phyloP scores from a whole-genome alignment of 148 eudicot species.

The Vaccinium darrowii region DNA sequence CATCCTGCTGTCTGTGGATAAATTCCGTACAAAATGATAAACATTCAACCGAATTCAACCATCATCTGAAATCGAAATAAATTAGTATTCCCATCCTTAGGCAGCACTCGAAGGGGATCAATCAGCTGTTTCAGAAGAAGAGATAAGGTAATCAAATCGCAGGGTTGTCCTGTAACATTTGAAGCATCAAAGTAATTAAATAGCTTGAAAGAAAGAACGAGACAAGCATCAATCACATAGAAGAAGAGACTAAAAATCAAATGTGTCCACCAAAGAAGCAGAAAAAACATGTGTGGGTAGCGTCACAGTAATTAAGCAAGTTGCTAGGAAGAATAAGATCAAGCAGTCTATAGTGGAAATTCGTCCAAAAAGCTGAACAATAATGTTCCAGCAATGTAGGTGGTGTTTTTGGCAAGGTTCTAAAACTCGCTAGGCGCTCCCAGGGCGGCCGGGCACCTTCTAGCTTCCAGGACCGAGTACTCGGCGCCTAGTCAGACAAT shows the following conservation, averaged over 20 bases:
- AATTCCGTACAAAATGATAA: constrained; percentile 12
- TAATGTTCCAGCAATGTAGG: neutral
- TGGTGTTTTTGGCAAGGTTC: no score
- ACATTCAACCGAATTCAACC: neutral
- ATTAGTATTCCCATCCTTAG: constrained; percentile 50
- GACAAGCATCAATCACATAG: neutral
- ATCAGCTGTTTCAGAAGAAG: constrained; percentile 69
- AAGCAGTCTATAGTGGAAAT: neutral
- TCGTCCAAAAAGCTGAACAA: neutral
- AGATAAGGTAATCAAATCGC: constrained; percentile 68
- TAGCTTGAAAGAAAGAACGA: constrained; percentile 5
- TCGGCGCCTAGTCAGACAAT: no score
- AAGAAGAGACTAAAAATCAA: neutral
- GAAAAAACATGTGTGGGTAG: no score
- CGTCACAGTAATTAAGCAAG: no score
- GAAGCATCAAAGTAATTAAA: constrained; percentile 8
- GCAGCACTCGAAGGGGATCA: constrained; percentile 66
- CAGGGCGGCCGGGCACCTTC: no score
- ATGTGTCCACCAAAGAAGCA: neutral
- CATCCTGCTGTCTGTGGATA: constrained; percentile 49
- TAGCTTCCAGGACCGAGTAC: no score
- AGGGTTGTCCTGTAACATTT: constrained; percentile 59
- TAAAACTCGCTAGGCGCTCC: no score
- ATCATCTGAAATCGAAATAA: neutral
- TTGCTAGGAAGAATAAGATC: no score